Evolutionary conservation across 768 basidiomycete species (phyloP).

Genomic region (Chlorophyllum brunneum): DNA sequence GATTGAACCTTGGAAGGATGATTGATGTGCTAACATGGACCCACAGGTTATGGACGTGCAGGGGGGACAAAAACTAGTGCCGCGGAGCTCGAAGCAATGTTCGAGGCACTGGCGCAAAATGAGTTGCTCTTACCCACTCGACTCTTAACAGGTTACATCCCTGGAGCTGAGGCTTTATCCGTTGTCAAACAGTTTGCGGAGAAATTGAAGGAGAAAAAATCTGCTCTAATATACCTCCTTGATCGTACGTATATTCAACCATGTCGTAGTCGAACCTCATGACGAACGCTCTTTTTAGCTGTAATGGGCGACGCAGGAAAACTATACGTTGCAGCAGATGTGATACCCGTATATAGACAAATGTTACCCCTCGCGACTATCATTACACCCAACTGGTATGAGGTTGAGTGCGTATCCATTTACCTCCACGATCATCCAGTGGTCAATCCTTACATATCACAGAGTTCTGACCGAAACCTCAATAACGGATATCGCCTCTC

Average conservation of each 20-base stretch:
- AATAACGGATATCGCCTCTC: conserved; percentile 62
- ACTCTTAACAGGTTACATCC: conserved; percentile 89
- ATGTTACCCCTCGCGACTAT: conserved; percentile 84
- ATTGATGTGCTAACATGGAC: neutral
- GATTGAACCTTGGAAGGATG: conserved; percentile 11
- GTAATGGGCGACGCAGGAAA: conserved; percentile 92
- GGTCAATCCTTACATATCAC: neutral
- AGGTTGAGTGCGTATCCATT: conserved; percentile 72
- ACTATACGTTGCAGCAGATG: conserved; percentile 84
- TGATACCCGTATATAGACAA: conserved; percentile 80
- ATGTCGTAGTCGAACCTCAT: no score
- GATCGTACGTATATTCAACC: conserved; percentile 76
- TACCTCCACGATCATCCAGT: conserved; percentile 23
- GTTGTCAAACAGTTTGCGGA: conserved; percentile 61
- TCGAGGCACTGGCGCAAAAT: conserved; percentile 69
- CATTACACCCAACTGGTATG: conserved; percentile 98
- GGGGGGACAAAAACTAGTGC: conserved; percentile 79
- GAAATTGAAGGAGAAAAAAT: conserved; percentile 54
- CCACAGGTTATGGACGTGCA: conserved; percentile 73
- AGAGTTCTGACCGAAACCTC: conserved; percentile 75
- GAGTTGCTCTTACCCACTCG: conserved; percentile 69
- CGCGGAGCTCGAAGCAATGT: conserved; percentile 71
- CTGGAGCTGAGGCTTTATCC: conserved; percentile 72
- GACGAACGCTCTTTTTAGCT: conserved; percentile 46
- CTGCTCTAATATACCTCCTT: conserved; percentile 76